A percentile compares a stretch with the other conserved stretches of the same genome.
Conservation (phyloP, 768 basidiomycete species). For the Hericium erinaceus region DNA sequence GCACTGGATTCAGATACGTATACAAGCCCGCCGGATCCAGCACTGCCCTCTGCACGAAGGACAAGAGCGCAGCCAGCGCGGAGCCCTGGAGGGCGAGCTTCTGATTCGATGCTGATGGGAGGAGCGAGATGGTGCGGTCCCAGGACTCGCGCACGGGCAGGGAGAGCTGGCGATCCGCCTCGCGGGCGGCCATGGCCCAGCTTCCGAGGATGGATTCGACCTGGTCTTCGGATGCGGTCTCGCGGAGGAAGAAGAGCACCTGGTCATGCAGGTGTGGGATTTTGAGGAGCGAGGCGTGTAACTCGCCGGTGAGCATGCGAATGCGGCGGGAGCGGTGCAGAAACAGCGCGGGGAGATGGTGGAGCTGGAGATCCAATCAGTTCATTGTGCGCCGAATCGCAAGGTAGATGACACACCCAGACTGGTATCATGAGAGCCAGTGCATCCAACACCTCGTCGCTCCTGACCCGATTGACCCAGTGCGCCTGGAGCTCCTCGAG, state of each 20-base stretch:
- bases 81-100: slow-evolving; percentile 25
- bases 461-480: slow-evolving; percentile 52
- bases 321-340: slow-evolving; percentile 75
- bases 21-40: slow-evolving; percentile 58
- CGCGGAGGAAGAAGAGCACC: slow-evolving; percentile 40
- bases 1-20: slow-evolving; percentile 50
- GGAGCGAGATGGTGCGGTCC: slow-evolving; percentile 28
- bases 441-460: slow-evolving; percentile 32
- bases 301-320: slow-evolving; percentile 45
- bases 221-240: slow-evolving; percentile 39
- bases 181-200: slow-evolving; percentile 66
- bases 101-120: neutral
- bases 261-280: slow-evolving; percentile 39
- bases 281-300: slow-evolving; percentile 60
- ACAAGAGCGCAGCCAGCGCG: slow-evolving; percentile 29
- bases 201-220: slow-evolving; percentile 54
- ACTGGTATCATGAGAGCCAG: slow-evolving; percentile 69
- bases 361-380: slow-evolving; percentile 39
- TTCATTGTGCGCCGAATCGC: neutral
- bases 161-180: slow-evolving; percentile 58
- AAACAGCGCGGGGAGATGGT: slow-evolving; percentile 78
- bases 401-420: slow-evolving; percentile 57
- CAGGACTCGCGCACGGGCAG: slow-evolving; percentile 43
- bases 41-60: slow-evolving; percentile 44
- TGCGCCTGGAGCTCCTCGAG: slow-evolving; percentile 69